Percentiles rank a stretch among this genome's conserved stretches.
Conservation (phyloP, 441 rosid genomes). For the Macaranga tanarius region DNA sequence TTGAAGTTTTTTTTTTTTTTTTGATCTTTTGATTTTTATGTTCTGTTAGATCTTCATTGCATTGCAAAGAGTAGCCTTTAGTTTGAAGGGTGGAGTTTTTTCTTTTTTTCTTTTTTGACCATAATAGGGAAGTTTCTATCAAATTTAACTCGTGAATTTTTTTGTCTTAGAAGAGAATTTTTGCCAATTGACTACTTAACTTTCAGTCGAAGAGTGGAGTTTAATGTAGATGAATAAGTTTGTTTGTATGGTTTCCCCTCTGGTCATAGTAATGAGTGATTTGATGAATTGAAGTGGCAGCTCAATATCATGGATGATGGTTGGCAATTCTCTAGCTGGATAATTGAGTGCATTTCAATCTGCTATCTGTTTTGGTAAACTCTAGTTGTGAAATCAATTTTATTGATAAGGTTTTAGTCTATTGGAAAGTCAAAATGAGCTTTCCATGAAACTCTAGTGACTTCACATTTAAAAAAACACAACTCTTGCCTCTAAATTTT, state of each 20-base stretch:
- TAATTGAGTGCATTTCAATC: not conserved
- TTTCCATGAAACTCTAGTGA: not conserved
- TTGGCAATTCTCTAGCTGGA: not conserved
- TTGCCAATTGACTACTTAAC: too few relatives aligned
- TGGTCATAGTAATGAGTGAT: too few relatives aligned
- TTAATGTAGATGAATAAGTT: too few relatives aligned
- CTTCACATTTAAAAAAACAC: not conserved
- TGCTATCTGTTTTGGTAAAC: not conserved
- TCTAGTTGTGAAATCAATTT: constrained; percentile 15
- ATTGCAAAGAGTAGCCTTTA: not conserved
- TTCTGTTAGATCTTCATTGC: not conserved
- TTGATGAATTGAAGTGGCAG: too few relatives aligned
- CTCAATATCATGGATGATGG: not conserved
- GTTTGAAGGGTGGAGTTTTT: not conserved
- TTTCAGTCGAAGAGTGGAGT: too few relatives aligned
- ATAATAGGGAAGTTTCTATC: too few relatives aligned
- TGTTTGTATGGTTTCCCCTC: too few relatives aligned
- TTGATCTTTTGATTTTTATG: not conserved
- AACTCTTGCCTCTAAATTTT: not conserved
- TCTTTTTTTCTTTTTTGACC: too few relatives aligned
- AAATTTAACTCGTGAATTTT: too few relatives aligned
- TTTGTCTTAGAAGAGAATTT: too few relatives aligned
- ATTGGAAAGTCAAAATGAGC: not conserved
- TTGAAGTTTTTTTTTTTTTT: not conserved
- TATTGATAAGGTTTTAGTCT: not conserved